A percentile compares a stretch with the other conserved stretches of the same genome.
These are phyloP conservation scores for Marsdenia floribunda DNA, from an alignment of 257 asterid genomes.

Conservation along the genomic window DNA sequence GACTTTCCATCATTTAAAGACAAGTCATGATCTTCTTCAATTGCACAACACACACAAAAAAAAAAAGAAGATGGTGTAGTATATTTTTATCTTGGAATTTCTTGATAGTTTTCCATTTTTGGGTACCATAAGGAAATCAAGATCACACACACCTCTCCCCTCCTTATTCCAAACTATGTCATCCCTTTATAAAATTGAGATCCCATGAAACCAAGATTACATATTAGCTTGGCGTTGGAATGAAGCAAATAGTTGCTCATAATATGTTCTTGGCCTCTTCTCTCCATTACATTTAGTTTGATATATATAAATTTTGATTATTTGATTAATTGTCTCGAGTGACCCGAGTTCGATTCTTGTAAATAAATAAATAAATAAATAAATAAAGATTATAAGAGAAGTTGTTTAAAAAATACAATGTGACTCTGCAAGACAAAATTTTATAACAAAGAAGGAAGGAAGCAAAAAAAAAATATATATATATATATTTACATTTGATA, in stretches of 20 bases:
- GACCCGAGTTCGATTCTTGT: too few relatives aligned
- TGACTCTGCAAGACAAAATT: too few relatives aligned
- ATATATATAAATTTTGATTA: too few relatives aligned
- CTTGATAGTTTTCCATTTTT: conserved; percentile 10
- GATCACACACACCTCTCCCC: not conserved
- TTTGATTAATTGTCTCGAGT: too few relatives aligned
- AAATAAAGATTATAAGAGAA: too few relatives aligned
- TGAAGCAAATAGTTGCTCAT: not conserved
- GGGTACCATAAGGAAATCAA: conserved; percentile 1
- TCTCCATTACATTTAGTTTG: not conserved
- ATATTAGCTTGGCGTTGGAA: not conserved
- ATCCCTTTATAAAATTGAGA: not conserved
- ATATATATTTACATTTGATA: not conserved
- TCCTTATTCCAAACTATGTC: not conserved
- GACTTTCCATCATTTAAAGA: not conserved
- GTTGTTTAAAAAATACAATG: too few relatives aligned
- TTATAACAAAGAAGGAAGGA: too few relatives aligned
- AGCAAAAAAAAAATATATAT: too few relatives aligned
- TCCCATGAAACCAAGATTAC: conserved; percentile 1
- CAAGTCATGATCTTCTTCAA: conserved; percentile 1
- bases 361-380: too few relatives aligned
- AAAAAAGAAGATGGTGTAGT: not conserved
- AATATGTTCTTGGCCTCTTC: not conserved
- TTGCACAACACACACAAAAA: not conserved
- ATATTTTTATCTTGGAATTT: not conserved